Percentiles rank a stretch among this genome's conserved stretches.
These are phyloP conservation scores for Aciculoconidium aculeatum DNA, from an alignment of 805 yeast genomes.

Conservation along the genomic window DNA sequence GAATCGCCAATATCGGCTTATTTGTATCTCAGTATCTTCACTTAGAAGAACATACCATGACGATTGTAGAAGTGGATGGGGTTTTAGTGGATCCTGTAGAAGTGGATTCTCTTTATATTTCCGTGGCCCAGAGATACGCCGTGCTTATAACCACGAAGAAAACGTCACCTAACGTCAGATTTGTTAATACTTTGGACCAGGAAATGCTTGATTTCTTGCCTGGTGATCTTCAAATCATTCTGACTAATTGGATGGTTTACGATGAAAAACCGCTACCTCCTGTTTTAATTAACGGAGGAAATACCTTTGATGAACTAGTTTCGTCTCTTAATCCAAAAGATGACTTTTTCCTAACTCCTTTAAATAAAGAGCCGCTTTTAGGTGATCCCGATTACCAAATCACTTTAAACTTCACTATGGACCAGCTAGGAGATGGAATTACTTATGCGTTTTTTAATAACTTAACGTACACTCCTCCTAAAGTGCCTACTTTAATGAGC, in stretches of 20 bases:
- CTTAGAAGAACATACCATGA: constrained; percentile 37
- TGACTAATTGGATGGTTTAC: constrained; percentile 54
- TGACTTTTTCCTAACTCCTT: constrained; percentile 72
- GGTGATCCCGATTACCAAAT: constrained; percentile 60
- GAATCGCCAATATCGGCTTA: constrained; percentile 63
- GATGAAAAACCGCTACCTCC: constrained; percentile 27
- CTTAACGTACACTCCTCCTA: constrained; percentile 58
- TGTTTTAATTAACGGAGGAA: constrained; percentile 21
- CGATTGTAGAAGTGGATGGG: constrained; percentile 41
- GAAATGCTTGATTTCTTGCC: constrained; percentile 71
- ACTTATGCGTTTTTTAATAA: constrained; percentile 74
- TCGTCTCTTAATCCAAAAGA: constrained; percentile 39
- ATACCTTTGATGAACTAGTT: constrained; percentile 33
- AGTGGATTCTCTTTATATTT: constrained; percentile 52
- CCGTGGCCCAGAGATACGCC: constrained; percentile 80
- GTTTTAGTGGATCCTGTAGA: constrained; percentile 53
- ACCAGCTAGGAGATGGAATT: constrained; percentile 65
- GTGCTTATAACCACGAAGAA: constrained; percentile 57
- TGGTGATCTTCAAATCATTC: constrained; percentile 45
- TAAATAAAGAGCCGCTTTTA: constrained; percentile 42
- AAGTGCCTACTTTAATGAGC: constrained; percentile 64
- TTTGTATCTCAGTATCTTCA: constrained; percentile 58
- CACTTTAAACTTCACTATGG: constrained; percentile 57
- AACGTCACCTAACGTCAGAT: constrained; percentile 45
- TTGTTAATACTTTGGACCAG: constrained; percentile 57